These are phyloP conservation scores for Tulasnella calospora DNA, from an alignment of 768 basidiomycete genomes.

Conservation along the genomic window DNA sequence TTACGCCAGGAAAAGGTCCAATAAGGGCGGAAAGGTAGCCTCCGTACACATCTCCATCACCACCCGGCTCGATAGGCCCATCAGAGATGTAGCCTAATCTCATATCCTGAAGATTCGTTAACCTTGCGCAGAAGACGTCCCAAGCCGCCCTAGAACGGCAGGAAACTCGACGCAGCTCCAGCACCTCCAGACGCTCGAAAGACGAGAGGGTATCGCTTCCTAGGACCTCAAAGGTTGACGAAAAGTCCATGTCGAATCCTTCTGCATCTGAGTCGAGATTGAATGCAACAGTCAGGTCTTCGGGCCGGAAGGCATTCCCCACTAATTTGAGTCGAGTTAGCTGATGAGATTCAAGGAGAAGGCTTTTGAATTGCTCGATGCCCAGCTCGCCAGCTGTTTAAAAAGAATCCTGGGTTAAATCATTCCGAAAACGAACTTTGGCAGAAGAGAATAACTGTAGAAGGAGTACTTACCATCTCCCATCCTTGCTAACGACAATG, in stretches of 20 bases:
- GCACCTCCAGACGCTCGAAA: not conserved
- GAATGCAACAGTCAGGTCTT: not conserved
- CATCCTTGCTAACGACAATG: not conserved
- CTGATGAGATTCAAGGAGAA: not conserved
- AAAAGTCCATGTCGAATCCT: not conserved
- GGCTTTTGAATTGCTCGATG: not conserved
- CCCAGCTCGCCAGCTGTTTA: not conserved
- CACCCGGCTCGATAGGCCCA: not conserved
- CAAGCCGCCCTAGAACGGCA: not conserved
- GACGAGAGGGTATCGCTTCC: not conserved
- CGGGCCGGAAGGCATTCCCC: not conserved
- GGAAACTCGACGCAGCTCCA: not conserved
- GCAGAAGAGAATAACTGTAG: no score
- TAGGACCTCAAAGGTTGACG: not conserved
- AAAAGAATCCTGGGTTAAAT: not conserved
- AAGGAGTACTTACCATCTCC: not conserved
- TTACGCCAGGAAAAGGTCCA: no score
- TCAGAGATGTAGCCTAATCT: not conserved
- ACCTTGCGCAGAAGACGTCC: not conserved
- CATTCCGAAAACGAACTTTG: not conserved
- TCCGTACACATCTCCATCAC: not conserved
- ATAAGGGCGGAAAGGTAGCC: not conserved
- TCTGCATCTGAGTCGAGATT: no score
- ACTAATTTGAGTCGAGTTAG: not conserved
- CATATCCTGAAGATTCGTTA: not conserved